A percentile compares a stretch with the other conserved stretches of the same genome.
phyloP scores from a whole-genome alignment of 176 grass and related monocot genomes.

The Tuctoria greenei region DNA sequence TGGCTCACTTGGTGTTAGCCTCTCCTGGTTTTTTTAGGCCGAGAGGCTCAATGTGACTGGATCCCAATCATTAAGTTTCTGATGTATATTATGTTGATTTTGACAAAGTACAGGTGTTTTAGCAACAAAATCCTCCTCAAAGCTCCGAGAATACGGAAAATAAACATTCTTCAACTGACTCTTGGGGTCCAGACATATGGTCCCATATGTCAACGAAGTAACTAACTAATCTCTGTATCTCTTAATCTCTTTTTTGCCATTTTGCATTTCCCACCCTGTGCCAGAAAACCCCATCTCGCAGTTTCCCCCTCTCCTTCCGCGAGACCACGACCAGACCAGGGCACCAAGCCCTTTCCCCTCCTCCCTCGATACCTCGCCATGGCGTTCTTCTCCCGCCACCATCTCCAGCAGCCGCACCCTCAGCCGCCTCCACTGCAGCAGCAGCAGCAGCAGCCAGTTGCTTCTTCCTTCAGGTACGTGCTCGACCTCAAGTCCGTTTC shows the following conservation, averaged over 20 bases:
- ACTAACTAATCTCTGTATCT: neutral
- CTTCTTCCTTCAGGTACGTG: slow-evolving; percentile 58
- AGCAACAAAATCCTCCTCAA: neutral
- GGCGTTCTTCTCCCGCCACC: slow-evolving; percentile 83
- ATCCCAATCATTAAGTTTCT: neutral
- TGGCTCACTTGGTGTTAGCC: too few relatives aligned
- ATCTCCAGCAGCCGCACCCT: slow-evolving; percentile 60
- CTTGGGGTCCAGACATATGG: neutral
- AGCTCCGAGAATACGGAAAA: neutral
- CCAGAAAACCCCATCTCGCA: slow-evolving; percentile 23
- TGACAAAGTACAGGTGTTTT: neutral
- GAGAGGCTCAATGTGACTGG: too few relatives aligned
- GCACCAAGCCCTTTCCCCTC: slow-evolving; percentile 35
- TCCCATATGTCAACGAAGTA: neutral
- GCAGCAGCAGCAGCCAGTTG: slow-evolving; percentile 52
- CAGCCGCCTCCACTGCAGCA: slow-evolving; percentile 42
- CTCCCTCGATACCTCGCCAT: slow-evolving; percentile 42
- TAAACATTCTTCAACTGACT: neutral
- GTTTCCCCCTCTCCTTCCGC: neutral
- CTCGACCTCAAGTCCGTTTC: slow-evolving; percentile 30
- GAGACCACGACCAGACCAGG: neutral
- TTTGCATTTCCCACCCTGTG: neutral
- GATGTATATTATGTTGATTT: neutral
- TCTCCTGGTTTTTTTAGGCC: too few relatives aligned
- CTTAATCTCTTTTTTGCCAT: neutral